phyloP scores from a whole-genome alignment of 2,329 filamentous ascomycete species.

The Fusarium liriodendri region DNA sequence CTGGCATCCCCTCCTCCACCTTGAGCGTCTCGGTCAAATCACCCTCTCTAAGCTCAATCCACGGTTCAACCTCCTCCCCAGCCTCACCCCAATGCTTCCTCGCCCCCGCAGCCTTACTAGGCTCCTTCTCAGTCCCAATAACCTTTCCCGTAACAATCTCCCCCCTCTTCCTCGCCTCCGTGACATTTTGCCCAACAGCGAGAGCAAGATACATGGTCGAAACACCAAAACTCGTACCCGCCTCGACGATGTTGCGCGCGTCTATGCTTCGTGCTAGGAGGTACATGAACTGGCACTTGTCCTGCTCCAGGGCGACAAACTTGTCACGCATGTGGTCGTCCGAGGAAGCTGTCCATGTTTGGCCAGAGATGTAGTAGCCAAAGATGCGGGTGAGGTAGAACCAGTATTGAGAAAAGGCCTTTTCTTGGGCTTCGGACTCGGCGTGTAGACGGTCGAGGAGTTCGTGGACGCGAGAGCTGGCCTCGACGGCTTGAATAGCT shows the following conservation, averaged over 20 bases:
- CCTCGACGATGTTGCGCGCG: constrained; percentile 68
- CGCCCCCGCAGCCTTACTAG: constrained; percentile 62
- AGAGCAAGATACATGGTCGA: constrained; percentile 73
- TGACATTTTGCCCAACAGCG: constrained; percentile 63
- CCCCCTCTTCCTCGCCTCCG: constrained; percentile 16
- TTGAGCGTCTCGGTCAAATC: constrained; percentile 66
- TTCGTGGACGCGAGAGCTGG: constrained; percentile 40
- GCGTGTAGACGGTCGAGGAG: constrained; percentile 43
- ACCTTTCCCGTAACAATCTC: constrained; percentile 51
- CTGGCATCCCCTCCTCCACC: constrained; percentile 52
- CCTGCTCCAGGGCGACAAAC: constrained; percentile 69
- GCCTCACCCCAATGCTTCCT: constrained; percentile 65
- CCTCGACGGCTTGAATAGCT: constrained; percentile 38
- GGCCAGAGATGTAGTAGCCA: constrained; percentile 40
- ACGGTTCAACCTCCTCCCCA: constrained; percentile 60
- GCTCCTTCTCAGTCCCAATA: constrained; percentile 71
- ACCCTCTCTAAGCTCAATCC: constrained; percentile 68
- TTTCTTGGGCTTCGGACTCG: constrained; percentile 43
- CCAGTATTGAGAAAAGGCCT: constrained; percentile 37
- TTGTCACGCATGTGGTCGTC: constrained; percentile 63
- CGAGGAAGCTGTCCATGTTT: constrained; percentile 31
- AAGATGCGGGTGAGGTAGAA: constrained; percentile 42
- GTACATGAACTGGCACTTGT: constrained; percentile 69
- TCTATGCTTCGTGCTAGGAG: constrained; percentile 61
- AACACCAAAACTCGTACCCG: constrained; percentile 71